These are phyloP conservation scores for Strombidium stylifer DNA, from an alignment of 73 alveolate species.

Conservation along the genomic window DNA sequence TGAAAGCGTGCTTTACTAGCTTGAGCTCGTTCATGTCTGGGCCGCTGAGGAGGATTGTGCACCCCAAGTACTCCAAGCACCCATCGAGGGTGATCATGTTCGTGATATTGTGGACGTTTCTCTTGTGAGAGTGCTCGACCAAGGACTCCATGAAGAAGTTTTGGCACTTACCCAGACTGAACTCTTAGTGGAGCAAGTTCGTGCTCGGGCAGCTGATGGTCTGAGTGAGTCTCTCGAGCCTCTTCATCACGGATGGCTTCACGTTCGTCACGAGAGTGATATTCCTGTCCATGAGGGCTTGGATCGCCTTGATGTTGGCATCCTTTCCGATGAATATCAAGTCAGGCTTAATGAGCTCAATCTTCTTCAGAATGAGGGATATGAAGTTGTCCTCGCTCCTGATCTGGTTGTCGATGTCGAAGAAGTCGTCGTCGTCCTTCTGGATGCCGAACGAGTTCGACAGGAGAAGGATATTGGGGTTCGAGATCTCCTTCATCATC, in stretches of 20 bases:
- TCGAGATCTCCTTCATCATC: slow-evolving; percentile 60
- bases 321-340: slow-evolving; percentile 73
- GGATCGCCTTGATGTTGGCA: slow-evolving; percentile 50
- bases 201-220: slow-evolving; percentile 23
- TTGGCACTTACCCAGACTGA: slow-evolving; percentile 28
- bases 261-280: slow-evolving; percentile 62
- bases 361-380: slow-evolving; percentile 56
- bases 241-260: slow-evolving; percentile 3
- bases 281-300: slow-evolving; percentile 49
- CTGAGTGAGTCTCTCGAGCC: slow-evolving; percentile 19
- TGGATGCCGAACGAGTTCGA: slow-evolving; percentile 39
- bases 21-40: slow-evolving; percentile 13
- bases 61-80: slow-evolving; percentile 52
- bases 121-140: not conserved
- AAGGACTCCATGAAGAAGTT: slow-evolving; percentile 12
- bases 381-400: slow-evolving; percentile 58
- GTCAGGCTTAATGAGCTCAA: slow-evolving; percentile 67
- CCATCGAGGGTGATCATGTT: slow-evolving; percentile 45
- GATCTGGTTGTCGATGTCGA: slow-evolving; percentile 44
- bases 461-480: slow-evolving; percentile 65
- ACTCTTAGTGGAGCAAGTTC: slow-evolving; percentile 24
- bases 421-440: slow-evolving; percentile 28
- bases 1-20: slow-evolving; percentile 14
- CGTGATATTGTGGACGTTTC: slow-evolving; percentile 6
- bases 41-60: slow-evolving; percentile 60